Evolutionary conservation across 805 yeast genomes (phyloP), one percentile per base, ranked within the genome.

Genomic region (Cyberlindnera maritima): DNA sequence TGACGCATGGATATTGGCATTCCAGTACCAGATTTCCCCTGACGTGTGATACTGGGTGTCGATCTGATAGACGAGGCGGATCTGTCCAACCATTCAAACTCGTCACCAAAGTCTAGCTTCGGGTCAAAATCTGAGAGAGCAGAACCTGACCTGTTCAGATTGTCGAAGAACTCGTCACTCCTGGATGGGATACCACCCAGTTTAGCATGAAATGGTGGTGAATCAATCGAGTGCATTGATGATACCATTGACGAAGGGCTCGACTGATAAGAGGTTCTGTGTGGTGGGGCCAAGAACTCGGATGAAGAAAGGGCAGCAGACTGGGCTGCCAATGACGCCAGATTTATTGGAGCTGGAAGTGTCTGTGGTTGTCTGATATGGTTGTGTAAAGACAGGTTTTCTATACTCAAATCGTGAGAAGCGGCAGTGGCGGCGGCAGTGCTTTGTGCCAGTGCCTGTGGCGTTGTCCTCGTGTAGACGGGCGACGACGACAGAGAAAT

Each of bases 171-270:
- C 5, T 47, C 50, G 14, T 47, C 47, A 31, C 41, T 33, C n/a
- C 29, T 40, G 5, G 31, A 15, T 14, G 29, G 41, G 4, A 28
- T 10, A 15, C 29, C 13, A 3, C 43, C 49, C 10, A 51, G 23
- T 25, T 54, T 54, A 5, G 54, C 48, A 35, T 46, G 46, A 36
- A 53, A 49, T 5, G 53, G 42, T 17, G 56, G 58, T 5, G 56
- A 46, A 18, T 57, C 60, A 23, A 50, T 33, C 1, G 60, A 56
- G 14, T 53, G 47, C 1, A 34, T 32, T 0, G 63, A 59, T 9
- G 60, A 54, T 1, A 58, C 52, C 20, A 55, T 34, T 4, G 53
- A 46, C 2, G 57, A 51, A 2, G 52, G 44, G 25, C 51, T 45
- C 6, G 53, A 46, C 3, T 42, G 35, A 23, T 47, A 44, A 3